These are phyloP conservation scores for Geosmithia putterillii DNA, from an alignment of 2,329 filamentous ascomycete genomes.

Conservation along the genomic window DNA sequence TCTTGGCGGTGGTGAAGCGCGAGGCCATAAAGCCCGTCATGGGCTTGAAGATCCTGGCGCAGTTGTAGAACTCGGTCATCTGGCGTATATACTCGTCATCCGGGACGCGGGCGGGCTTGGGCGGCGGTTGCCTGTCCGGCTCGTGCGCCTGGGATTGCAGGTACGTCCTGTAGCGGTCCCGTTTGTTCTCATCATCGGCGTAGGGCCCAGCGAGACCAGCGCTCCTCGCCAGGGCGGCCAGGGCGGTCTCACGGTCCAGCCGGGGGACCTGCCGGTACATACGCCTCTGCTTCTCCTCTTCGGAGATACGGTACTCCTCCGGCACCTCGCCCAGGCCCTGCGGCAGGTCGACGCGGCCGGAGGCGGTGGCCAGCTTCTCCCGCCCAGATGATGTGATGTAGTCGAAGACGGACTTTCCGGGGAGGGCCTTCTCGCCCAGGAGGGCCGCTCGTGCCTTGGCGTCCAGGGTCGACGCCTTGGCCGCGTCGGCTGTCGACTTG, in stretches of 20 bases:
- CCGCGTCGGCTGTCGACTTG: conserved; percentile 62
- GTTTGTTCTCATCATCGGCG: conserved; percentile 67
- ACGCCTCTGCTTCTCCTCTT: conserved; percentile 48
- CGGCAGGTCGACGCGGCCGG: conserved; percentile 67
- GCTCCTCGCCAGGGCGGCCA: conserved; percentile 56
- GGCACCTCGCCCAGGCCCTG: conserved; percentile 65
- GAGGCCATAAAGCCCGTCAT: conserved; percentile 88
- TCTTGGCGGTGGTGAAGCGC: conserved; percentile 68
- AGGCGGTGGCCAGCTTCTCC: conserved; percentile 61
- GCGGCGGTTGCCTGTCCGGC: conserved; percentile 33
- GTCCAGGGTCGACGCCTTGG: conserved; percentile 64
- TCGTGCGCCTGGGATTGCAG: conserved; percentile 57
- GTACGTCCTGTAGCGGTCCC: conserved; percentile 68
- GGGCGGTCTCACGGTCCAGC: conserved; percentile 53
- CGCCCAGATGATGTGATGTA: conserved; percentile 71
- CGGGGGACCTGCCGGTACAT: conserved; percentile 47
- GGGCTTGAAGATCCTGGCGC: conserved; percentile 69
- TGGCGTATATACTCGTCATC: conserved; percentile 72
- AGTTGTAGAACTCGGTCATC: conserved; percentile 59
- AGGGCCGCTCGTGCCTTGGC: conserved; percentile 65
- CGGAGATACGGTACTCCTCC: conserved; percentile 46
- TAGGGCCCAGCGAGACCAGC: conserved; percentile 63
- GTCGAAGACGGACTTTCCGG: conserved; percentile 92
- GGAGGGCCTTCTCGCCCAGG: conserved; percentile 64
- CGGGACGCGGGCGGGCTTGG: conserved; percentile 26